These are phyloP conservation scores for Polysphondylium violaceum DNA, from an alignment of 78 protist species.

Conservation along the genomic window DNA sequence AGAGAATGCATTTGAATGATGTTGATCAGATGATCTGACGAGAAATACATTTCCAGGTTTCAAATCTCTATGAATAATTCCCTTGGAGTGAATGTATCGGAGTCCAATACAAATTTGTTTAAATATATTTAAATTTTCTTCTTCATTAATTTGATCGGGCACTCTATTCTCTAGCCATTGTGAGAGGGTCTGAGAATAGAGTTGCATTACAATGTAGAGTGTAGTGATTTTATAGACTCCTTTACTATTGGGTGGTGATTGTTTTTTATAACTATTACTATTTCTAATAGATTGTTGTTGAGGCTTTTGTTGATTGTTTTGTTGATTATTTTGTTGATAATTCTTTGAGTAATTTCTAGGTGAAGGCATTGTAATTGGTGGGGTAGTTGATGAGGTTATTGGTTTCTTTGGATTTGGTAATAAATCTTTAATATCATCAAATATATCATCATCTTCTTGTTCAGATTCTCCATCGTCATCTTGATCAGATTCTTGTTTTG, in stretches of 20 bases:
- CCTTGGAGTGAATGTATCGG: constrained; percentile 73
- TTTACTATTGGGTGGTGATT: constrained; percentile 17
- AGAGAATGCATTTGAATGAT: no score
- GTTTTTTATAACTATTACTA: background rate
- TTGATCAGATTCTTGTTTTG: background rate
- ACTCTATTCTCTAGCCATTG: constrained; percentile 73
- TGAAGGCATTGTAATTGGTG: constrained; percentile 61
- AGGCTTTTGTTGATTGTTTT: background rate
- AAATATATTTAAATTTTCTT: constrained; percentile 73
- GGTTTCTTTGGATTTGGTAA: constrained; percentile 8
- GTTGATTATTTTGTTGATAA: background rate
- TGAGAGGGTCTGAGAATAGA: constrained; percentile 65
- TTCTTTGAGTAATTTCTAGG: background rate
- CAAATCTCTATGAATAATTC: constrained; percentile 83
- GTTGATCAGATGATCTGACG: constrained; percentile 5
- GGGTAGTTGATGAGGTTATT: constrained; percentile 47
- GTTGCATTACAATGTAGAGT: constrained; percentile 71
- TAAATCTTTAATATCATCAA: constrained; percentile 1
- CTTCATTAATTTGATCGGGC: constrained; percentile 63
- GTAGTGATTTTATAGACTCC: constrained; percentile 35
- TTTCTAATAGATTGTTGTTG: background rate
- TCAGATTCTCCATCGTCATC: background rate
- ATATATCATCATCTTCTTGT: background rate
- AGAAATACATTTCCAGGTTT: constrained; percentile 82
- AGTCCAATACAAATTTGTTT: constrained; percentile 82